phyloP scores from a whole-genome alignment of 2,329 filamentous ascomycete genomes.

The Talaromyces verruculosus region DNA sequence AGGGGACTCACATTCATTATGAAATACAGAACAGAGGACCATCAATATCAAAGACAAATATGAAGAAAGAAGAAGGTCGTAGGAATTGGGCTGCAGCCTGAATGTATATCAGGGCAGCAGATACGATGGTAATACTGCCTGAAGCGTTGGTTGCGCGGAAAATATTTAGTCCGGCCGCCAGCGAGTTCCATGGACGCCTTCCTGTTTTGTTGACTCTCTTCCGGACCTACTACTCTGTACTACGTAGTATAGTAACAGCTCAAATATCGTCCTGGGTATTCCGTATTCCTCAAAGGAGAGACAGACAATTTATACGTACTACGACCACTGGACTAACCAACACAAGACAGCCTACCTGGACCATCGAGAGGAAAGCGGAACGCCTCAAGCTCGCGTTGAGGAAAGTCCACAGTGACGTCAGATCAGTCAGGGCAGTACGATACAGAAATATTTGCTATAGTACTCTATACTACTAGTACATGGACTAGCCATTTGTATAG shows the following conservation, averaged over 20 bases:
- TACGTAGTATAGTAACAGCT: too few relatives aligned
- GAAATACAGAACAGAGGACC: neutral
- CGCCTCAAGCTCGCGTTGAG: neutral
- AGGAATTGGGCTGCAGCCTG: neutral
- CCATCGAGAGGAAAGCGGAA: neutral
- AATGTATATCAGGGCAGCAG: neutral
- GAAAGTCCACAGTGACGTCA: neutral
- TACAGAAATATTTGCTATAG: too few relatives aligned
- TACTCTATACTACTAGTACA: too few relatives aligned
- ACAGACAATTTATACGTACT: neutral
- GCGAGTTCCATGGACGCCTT: neutral
- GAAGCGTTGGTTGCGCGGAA: neutral
- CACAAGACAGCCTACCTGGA: neutral
- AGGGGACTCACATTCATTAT: conserved; percentile 43
- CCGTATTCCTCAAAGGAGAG: too few relatives aligned
- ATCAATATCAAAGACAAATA: neutral
- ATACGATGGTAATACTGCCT: conserved; percentile 5
- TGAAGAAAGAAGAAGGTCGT: neutral
- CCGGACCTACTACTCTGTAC: neutral
- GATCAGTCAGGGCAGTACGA: neutral
- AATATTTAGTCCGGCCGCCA: conserved; percentile 11
- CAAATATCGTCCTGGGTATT: too few relatives aligned
- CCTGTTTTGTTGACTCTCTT: neutral
- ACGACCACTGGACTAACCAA: neutral
- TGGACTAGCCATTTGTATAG: too few relatives aligned